Conservation (phyloP, 805 yeast genomes). For the Wickerhamomyces rabaulensis region DNA sequence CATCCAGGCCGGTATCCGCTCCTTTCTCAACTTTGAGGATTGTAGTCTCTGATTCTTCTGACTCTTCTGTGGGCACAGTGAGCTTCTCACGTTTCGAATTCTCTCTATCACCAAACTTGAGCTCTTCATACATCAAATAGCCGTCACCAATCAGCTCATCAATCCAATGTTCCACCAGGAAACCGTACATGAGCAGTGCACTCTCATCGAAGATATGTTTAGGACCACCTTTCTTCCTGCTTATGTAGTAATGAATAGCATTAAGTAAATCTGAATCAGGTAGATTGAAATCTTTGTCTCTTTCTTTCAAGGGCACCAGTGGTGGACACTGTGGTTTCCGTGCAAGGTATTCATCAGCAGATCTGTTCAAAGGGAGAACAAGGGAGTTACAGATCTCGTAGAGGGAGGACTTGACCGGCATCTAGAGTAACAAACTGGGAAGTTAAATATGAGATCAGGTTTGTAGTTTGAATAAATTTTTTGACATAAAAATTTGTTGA, state of each 20-base stretch:
- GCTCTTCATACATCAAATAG: conserved; percentile 6
- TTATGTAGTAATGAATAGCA: conserved; percentile 31
- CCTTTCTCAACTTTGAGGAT: no score
- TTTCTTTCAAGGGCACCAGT: conserved; percentile 14
- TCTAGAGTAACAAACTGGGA: no score
- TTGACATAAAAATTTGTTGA: no score
- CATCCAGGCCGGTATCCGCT: no score
- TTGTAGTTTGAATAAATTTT: no score
- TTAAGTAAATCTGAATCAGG: conserved; percentile 26
- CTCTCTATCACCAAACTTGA: not conserved
- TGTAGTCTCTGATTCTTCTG: no score
- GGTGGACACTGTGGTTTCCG: conserved; percentile 2
- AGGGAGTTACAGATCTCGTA: not conserved
- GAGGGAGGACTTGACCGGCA: not conserved
- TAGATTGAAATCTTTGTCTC: conserved; percentile 9
- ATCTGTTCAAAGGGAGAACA: not conserved
- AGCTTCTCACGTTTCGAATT: conserved; percentile 2
- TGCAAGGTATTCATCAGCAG: conserved; percentile 14
- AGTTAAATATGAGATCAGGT: no score
- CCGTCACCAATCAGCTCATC: conserved; percentile 17
- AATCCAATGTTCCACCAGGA: conserved; percentile 33
- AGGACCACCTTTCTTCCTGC: conserved; percentile 19
- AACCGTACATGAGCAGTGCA: conserved; percentile 30
- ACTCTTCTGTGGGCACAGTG: not conserved
- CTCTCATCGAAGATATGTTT: conserved; percentile 30